phyloP scores from a whole-genome alignment of 2,329 filamentous ascomycete species.

The Aspergillus quadricinctus region DNA sequence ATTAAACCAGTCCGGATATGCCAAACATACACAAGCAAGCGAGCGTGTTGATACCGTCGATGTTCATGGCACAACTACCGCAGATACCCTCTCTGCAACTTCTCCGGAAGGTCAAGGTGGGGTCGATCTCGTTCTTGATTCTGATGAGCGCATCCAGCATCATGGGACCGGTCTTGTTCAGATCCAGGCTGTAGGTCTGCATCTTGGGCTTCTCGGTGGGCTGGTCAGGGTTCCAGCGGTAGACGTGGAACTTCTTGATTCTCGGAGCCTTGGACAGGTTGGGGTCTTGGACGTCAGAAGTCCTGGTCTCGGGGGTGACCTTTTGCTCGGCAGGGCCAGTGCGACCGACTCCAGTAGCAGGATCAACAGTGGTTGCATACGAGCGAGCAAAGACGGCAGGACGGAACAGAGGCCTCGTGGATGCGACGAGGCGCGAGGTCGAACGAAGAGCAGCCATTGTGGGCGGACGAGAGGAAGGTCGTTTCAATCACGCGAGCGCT shows the following conservation, averaged over 20 bases:
- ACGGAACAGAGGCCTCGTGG: conserved; percentile 40
- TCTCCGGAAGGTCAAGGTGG: conserved; percentile 90
- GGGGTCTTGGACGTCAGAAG: conserved; percentile 60
- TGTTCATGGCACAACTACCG: conserved; percentile 99
- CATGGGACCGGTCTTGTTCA: conserved; percentile 99
- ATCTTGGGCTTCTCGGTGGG: conserved; percentile 90
- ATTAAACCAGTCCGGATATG: background rate
- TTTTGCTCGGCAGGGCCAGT: conserved; percentile 25
- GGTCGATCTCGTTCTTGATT: conserved; percentile 99
- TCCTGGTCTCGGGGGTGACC: conserved; percentile 48
- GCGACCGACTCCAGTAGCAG: conserved; percentile 27
- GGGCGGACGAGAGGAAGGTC: conserved; percentile 12
- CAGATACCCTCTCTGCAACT: conserved; percentile 98
- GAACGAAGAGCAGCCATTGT: conserved; percentile 48
- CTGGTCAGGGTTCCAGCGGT: conserved; percentile 95
- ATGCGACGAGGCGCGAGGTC: conserved; percentile 43
- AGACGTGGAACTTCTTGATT: conserved; percentile 96
- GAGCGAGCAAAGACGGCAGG: conserved; percentile 38
- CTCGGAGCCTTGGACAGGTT: conserved; percentile 53
- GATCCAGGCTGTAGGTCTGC: conserved; percentile 89
- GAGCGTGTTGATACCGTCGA: conserved; percentile 96
- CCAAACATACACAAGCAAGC: conserved; percentile 87
- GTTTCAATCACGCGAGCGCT: conserved; percentile 8
- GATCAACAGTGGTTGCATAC: conserved; percentile 44
- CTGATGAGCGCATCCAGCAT: conserved; percentile 92